Evolutionary conservation across 768 basidiomycete genomes (phyloP), one percentile per base, ranked within the genome.

Genomic region (Lyophyllum shimeji): DNA sequence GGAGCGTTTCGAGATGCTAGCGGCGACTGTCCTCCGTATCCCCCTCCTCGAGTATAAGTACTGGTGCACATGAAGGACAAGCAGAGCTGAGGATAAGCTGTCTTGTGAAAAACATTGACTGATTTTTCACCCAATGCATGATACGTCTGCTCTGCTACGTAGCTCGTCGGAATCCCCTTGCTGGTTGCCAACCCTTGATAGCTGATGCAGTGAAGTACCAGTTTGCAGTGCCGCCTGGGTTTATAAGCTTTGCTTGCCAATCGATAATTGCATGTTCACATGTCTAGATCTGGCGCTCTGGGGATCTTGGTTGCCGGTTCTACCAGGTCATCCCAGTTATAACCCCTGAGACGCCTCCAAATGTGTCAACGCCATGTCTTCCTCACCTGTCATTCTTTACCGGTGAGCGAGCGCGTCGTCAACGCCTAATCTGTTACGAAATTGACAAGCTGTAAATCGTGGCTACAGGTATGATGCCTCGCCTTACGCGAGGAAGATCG

Each of bases 401-500:
- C 76, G 77, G 80, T 80, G 46, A 62, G 74, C 65, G 34, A 37
- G 8, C 24, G 8, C 24, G 11, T 42, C 25, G 9, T 29, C n/a
- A 29, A 9, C 9, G 29, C 29, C 9, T n/a, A 20, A 12, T 37
- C 11, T 27, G 18, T 21, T 21, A n/a, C 31, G 15, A 23, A 34
- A 39, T 46, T 44, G 21, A 47, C 46, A 29, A 44, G 43, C 21
- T 23, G 7, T 5, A 18, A 42, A 50, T 25, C 18, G 9, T 11
- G 43, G 29, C 29, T 29, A 29, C 55, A 82, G 82, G 39, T 84
- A 85, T 63, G 72, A 81, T 55, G 67, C 71, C 3, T 84, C 83
- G 11, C 82, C 82, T 0, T 82, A 77, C 56, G 74, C 75, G 15
- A 69, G 67, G 40, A 83, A 85, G 62, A 69, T 84, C 46, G 81